These are phyloP conservation scores for Hypsizygus ulmarius DNA, from an alignment of 1,284 basidiomycete genomes.

Conservation along the genomic window DNA sequence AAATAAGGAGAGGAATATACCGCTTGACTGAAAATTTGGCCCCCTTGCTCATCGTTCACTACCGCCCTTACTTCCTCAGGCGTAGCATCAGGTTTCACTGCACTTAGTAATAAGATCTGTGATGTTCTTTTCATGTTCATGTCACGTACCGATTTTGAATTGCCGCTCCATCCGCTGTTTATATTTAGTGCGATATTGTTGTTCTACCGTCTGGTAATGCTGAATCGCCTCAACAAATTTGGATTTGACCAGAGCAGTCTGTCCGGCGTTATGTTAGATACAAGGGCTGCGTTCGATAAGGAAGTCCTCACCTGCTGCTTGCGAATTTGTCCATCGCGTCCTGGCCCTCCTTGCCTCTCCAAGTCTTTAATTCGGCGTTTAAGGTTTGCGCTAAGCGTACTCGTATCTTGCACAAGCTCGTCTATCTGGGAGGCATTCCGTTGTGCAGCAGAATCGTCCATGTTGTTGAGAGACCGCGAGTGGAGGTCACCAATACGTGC, in stretches of 20 bases:
- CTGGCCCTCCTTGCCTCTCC: constrained; percentile 68
- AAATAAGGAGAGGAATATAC: constrained; percentile 42
- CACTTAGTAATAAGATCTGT: constrained; percentile 6
- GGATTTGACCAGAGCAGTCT: constrained; percentile 76
- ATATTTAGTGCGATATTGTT: constrained; percentile 90
- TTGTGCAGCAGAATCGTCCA: constrained; percentile 66
- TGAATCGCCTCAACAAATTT: constrained; percentile 88
- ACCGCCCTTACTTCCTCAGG: constrained; percentile 88
- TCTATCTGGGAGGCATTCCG: constrained; percentile 66
- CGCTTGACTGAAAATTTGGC: constrained; percentile 95
- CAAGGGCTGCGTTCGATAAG: background rate
- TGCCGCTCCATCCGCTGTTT: constrained; percentile 95
- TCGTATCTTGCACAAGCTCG: constrained; percentile 76
- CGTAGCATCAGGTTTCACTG: constrained; percentile 93
- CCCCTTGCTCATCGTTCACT: constrained; percentile 80
- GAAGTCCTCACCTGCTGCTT: constrained; percentile 69
- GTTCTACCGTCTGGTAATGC: constrained; percentile 88
- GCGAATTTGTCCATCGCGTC: constrained; percentile 77
- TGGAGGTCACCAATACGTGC: constrained; percentile 69
- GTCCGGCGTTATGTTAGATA: background rate
- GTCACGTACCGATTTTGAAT: constrained; percentile 80
- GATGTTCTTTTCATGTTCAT: background rate
- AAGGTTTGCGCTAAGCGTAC: constrained; percentile 68
- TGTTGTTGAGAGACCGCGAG: constrained; percentile 74
- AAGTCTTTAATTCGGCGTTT: constrained; percentile 80